Base-by-base conservation (phyloP, 2,329 filamentous ascomycete genomes). In the Aspergillus arachidicola region DNA sequence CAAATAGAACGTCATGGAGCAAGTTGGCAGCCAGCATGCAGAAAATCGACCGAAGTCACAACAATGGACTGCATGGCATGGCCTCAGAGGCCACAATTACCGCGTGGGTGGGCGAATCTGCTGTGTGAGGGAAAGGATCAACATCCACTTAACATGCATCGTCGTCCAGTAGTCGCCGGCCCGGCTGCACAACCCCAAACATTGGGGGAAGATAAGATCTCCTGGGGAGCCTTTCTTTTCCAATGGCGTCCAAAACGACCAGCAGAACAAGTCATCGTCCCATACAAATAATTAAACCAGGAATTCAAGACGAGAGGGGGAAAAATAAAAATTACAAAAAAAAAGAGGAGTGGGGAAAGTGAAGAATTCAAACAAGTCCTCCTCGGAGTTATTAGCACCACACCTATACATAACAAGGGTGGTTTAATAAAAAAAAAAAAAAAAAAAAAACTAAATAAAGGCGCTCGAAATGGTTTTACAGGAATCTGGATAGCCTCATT, bases 41-140 rank as follows among this genome's bases (percentile, higher is more conserved):
- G 60, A 65, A 66, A 43, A 34, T 58, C 50, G 58, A 60, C 55
- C 46, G 58, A 58, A 58, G 55, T 26, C 57, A 58, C 61, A 53
- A 59, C 61, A 51, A 58, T 65, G 38, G 14, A 56, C 46, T 59
- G 60, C 53, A 58, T 55, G 51, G 21, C 54, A 60, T 60, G 59
- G 30, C 38, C 30, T 54, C 28, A 32, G 14, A 51, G 60, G 38
- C 59, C 21, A 48, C 28, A 30, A 55, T 41, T 57, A 59, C 65
- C 65, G 61, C 48, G 60, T 63, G 63, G 60, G 54, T 26, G 58
- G 59, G 34, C 36, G 28, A 34, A 55, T 55, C 26, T 30, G 23
- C 41, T 43, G 54, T 54, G 50, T 21, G 53, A 58, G 46, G 57
- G 59, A 64, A 65, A 65, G 58, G 65, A 67, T 67, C 65, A 66